phyloP scores from a whole-genome alignment of 164 flowering plant species.

The Hamamelis virginiana region DNA sequence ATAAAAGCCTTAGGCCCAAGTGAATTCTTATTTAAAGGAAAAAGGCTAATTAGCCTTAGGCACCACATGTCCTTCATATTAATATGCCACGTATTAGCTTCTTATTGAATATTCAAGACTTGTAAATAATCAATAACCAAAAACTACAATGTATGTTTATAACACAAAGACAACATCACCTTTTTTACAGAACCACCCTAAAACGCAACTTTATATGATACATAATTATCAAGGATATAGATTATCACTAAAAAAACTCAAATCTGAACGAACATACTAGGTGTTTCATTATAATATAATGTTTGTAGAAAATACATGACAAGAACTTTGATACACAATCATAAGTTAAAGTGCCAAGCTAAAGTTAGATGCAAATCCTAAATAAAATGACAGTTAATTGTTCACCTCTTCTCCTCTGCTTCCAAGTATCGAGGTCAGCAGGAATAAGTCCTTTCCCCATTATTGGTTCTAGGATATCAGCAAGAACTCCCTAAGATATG shows the following conservation, averaged over 20 bases:
- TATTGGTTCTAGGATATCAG: conserved; percentile 95
- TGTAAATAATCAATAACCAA: too few species aligned
- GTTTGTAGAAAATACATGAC: not conserved
- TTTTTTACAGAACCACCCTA: not conserved
- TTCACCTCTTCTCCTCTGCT: conserved; percentile 87
- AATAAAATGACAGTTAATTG: not conserved
- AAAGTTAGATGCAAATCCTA: not conserved
- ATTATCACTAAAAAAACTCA: not conserved
- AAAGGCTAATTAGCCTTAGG: too few species aligned
- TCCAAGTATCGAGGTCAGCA: conserved; percentile 97
- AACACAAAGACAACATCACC: too few species aligned
- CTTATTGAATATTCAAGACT: too few species aligned
- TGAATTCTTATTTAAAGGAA: too few species aligned
- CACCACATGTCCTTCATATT: too few species aligned
- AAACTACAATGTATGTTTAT: too few species aligned
- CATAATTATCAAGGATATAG: too few species aligned
- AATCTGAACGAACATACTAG: not conserved
- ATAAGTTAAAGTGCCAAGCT: not conserved
- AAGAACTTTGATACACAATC: not conserved
- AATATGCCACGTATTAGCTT: too few species aligned
- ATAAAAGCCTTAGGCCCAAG: too few species aligned
- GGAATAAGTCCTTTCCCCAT: conserved; percentile 99
- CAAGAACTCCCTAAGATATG: conserved; percentile 78
- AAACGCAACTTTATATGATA: too few species aligned
- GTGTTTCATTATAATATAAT: not conserved